These are phyloP conservation scores for Boechera retrofracta DNA, from an alignment of 345 rosid species.

Conservation along the genomic window DNA sequence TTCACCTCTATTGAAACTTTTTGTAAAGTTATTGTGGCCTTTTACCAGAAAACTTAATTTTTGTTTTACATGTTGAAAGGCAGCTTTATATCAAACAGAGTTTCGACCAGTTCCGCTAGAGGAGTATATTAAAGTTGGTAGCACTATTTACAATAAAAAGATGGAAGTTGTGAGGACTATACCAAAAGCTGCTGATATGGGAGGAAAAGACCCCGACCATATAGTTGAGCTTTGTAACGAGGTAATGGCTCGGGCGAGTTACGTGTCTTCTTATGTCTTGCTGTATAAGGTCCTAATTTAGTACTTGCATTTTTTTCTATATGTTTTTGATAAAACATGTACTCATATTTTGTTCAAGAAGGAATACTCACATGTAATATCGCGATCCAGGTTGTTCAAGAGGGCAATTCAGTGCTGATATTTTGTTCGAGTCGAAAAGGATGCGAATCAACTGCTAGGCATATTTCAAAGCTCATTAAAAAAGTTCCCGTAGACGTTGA, in stretches of 20 bases:
- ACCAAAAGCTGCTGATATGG: conserved; percentile 65
- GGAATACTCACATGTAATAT: conserved; percentile 36
- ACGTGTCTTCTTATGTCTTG: conserved; percentile 3
- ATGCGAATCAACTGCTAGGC: conserved; percentile 97
- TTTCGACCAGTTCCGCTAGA: conserved; percentile 96
- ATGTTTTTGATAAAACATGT: conserved; percentile 19
- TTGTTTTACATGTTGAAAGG: conserved; percentile 54
- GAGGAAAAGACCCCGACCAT: conserved; percentile 98
- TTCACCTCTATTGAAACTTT: conserved; percentile 25
- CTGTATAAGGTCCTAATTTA: conserved; percentile 12
- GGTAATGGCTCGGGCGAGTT: conserved; percentile 52
- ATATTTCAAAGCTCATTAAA: conserved; percentile 77
- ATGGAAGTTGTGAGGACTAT: conserved; percentile 82
- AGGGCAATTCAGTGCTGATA: conserved; percentile 90
- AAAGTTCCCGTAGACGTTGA: conserved; percentile 53
- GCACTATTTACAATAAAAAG: conserved; percentile 80
- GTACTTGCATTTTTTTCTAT: conserved; percentile 20
- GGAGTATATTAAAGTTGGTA: conserved; percentile 89
- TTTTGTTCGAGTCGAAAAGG: conserved; percentile 99
- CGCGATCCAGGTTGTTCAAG: conserved; percentile 81
- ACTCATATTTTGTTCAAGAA: conserved; percentile 35
- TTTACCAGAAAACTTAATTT: conserved; percentile 29
- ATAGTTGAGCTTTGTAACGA: conserved; percentile 89
- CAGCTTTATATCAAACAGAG: conserved; percentile 91
- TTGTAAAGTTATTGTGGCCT: conserved; percentile 11